Percentiles rank a stretch among this genome's conserved stretches.
These are phyloP conservation scores for Ustilago trichophora DNA, from an alignment of 1,284 basidiomycete species.

Conservation along the genomic window DNA sequence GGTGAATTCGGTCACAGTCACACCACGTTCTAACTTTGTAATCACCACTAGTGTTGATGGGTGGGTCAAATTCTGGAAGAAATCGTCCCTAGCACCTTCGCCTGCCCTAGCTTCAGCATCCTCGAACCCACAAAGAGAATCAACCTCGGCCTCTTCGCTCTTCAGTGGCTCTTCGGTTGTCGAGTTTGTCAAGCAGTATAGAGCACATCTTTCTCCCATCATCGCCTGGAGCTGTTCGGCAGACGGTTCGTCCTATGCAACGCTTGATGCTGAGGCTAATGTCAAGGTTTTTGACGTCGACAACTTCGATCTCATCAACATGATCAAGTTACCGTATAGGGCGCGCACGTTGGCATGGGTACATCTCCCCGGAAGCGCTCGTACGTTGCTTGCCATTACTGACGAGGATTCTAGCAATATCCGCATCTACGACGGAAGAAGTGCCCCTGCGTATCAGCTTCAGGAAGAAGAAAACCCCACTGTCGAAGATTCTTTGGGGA, in stretches of 20 bases:
- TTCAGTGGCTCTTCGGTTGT: slow-evolving; percentile 55
- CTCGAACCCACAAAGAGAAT: background rate
- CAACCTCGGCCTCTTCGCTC: slow-evolving; percentile 6
- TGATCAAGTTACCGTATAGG: slow-evolving; percentile 76
- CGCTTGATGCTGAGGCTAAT: slow-evolving; percentile 68
- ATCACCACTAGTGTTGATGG: slow-evolving; percentile 95
- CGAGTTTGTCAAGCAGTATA: slow-evolving; percentile 69
- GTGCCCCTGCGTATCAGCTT: background rate
- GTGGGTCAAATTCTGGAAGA: slow-evolving; percentile 98
- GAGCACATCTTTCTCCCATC: slow-evolving; percentile 86
- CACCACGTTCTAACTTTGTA: slow-evolving; percentile 74
- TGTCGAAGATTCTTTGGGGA: no score
- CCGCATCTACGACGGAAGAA: slow-evolving; percentile 87
- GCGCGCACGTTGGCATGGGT: slow-evolving; percentile 74
- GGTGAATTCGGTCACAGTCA: slow-evolving; percentile 79
- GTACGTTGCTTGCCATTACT: slow-evolving; percentile 86
- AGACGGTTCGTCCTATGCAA: slow-evolving; percentile 92
- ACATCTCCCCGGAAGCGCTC: slow-evolving; percentile 84
- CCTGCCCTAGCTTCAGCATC: slow-evolving; percentile 87
- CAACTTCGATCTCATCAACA: slow-evolving; percentile 99
- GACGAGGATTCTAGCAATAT: slow-evolving; percentile 80
- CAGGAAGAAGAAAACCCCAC: background rate
- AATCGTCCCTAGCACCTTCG: slow-evolving; percentile 80
- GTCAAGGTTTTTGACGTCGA: slow-evolving; percentile 97
- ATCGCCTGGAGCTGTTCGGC: slow-evolving; percentile 84